Conservation (phyloP, 768 basidiomycete genomes). For the Mycena haematopus region DNA sequence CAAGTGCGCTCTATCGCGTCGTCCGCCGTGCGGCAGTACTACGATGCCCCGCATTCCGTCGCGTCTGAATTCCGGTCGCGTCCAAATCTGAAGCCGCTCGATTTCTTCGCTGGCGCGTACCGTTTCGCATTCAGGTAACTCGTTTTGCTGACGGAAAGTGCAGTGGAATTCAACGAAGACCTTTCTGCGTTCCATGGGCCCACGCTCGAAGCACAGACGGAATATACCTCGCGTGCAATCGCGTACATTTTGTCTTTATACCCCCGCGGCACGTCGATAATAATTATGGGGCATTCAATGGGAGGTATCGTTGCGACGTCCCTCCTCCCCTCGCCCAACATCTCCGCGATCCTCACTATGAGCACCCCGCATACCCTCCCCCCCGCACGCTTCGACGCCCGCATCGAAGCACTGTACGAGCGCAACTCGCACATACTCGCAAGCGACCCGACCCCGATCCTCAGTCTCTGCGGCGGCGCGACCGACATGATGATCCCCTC, state of each 20-base stretch:
- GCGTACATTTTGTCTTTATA: conserved; percentile 83
- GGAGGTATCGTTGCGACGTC: conserved; percentile 91
- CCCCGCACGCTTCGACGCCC: conserved; percentile 85
- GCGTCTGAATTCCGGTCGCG: conserved; percentile 59
- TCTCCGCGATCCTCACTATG: conserved; percentile 92
- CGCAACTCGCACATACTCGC: conserved; percentile 48
- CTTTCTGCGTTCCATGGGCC: conserved; percentile 94
- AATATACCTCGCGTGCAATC: conserved; percentile 75
- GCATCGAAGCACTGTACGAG: conserved; percentile 77
- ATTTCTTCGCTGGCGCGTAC: conserved; percentile 83
- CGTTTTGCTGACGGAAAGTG: not conserved
- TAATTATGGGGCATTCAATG: conserved; percentile 95
- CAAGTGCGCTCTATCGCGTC: conserved; percentile 96
- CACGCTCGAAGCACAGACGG: conserved; percentile 82
- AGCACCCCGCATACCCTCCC: conserved; percentile 90
- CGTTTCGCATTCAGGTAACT: not conserved
- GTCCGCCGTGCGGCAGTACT: conserved; percentile 85
- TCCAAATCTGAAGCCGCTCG: conserved; percentile 60
- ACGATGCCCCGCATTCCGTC: conserved; percentile 60
- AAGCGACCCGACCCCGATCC: conserved; percentile 63
- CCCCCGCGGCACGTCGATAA: conserved; percentile 63
- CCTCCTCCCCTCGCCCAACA: conserved; percentile 68
- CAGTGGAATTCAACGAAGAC: conserved; percentile 96
- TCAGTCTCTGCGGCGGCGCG: conserved; percentile 92
- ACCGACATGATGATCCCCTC: conserved; percentile 92